A percentile compares a stretch with the other conserved stretches of the same genome.
Evolutionary conservation across 495 filamentous ascomycete species (phyloP).

Genomic region (Jackrogersella minutella): DNA sequence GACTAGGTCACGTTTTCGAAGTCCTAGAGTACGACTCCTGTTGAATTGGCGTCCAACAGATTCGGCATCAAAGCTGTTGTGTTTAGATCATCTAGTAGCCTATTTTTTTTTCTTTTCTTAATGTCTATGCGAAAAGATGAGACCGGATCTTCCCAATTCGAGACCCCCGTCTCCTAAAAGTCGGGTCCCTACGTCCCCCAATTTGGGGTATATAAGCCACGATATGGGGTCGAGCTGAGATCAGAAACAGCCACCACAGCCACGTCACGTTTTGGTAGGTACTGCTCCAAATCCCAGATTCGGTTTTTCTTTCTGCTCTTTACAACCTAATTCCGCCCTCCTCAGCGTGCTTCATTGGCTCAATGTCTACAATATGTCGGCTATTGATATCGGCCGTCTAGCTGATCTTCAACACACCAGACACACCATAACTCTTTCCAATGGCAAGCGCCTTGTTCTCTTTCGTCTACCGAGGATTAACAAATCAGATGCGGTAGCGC

Average conservation of each 20-base stretch:
- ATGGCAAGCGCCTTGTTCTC: conserved; percentile 60
- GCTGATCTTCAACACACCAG: conserved; percentile 54
- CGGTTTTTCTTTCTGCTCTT: no score
- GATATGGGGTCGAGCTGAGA: no score
- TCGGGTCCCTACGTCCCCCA: no score
- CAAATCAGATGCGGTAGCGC: conserved; percentile 42
- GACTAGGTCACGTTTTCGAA: neutral
- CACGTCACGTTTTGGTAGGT: no score
- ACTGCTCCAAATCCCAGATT: no score
- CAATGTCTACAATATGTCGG: conserved; percentile 30
- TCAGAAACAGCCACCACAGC: no score
- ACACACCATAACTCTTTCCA: conserved; percentile 58
- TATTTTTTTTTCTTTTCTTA: neutral
- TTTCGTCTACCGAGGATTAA: conserved; percentile 60
- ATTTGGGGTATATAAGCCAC: no score
- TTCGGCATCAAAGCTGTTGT: conserved; percentile 11
- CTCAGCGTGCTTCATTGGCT: neutral
- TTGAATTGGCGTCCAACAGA: neutral
- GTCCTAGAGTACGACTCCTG: conserved; percentile 3
- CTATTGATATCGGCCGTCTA: conserved; percentile 50
- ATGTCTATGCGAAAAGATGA: conserved; percentile 13
- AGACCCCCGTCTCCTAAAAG: conserved; percentile 6
- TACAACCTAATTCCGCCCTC: neutral
- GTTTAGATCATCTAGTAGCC: neutral
- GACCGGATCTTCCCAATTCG: conserved; percentile 7